Conservation (phyloP, 2,329 filamentous ascomycete species). For the Tolypocladium ophioglossoides region DNA sequence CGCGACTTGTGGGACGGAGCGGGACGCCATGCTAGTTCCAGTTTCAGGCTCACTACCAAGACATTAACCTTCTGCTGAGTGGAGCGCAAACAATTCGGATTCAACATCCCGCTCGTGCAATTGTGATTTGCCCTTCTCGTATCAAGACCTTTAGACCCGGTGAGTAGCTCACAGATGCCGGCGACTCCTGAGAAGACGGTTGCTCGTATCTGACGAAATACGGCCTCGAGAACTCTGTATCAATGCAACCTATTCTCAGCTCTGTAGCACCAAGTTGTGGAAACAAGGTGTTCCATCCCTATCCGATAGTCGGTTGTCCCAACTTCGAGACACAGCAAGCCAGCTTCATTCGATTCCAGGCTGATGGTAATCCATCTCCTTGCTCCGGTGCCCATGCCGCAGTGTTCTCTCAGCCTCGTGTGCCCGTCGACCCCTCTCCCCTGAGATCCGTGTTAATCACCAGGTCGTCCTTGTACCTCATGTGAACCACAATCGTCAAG, state of each 20-base stretch:
- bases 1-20: background rate
- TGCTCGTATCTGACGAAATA: too few species aligned
- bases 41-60: background rate
- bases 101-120: too few species aligned
- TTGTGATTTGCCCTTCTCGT: too few species aligned
- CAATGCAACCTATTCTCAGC: background rate
- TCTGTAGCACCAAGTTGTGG: background rate
- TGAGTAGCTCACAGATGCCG: too few species aligned
- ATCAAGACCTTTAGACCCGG: too few species aligned
- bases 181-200: too few species aligned
- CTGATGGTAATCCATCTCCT: background rate
- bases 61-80: too few species aligned
- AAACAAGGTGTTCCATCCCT: background rate
- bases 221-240: too few species aligned
- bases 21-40: background rate
- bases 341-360: background rate
- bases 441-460: constrained; percentile 38
- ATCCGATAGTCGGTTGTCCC: background rate
- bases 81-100: too few species aligned
- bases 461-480: constrained; percentile 37
- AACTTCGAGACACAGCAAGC: background rate
- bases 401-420: background rate
- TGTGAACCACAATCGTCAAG: constrained; percentile 40
- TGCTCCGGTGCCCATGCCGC: background rate
- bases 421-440: background rate